Evolutionary conservation across 768 basidiomycete genomes (phyloP).

Genomic region (Mycena galericulata): DNA sequence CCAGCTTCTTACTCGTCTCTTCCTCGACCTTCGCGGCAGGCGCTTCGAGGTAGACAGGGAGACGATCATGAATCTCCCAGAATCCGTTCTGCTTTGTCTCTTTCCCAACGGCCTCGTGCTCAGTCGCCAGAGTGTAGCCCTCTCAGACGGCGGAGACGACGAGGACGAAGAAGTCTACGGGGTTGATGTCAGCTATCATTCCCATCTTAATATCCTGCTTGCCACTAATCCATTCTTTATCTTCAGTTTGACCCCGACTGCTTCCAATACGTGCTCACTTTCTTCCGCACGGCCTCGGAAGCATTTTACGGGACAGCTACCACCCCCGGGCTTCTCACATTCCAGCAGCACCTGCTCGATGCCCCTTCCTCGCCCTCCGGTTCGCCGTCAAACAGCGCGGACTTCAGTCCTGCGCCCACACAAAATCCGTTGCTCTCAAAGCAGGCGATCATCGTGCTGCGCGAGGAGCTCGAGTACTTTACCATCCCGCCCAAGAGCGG

Average conservation of each 20-base stretch:
- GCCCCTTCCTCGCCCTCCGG: slow-evolving; percentile 60
- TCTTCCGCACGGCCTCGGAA: slow-evolving; percentile 91
- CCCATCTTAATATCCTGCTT: slow-evolving; percentile 7
- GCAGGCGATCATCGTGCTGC: slow-evolving; percentile 97
- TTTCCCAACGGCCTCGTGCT: slow-evolving; percentile 98
- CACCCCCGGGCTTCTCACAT: slow-evolving; percentile 78
- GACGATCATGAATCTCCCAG: slow-evolving; percentile 97
- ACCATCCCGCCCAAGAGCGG: slow-evolving; percentile 87
- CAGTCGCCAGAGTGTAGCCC: slow-evolving; percentile 83
- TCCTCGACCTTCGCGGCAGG: slow-evolving; percentile 91
- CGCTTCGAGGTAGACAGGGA: slow-evolving; percentile 97
- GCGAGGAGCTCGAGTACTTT: slow-evolving; percentile 99
- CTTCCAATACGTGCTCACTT: slow-evolving; percentile 92
- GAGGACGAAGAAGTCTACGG: slow-evolving; percentile 95
- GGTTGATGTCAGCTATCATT: slow-evolving; percentile 81
- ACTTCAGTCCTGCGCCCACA: slow-evolving; percentile 70
- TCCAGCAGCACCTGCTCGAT: slow-evolving; percentile 85
- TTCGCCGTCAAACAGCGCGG: slow-evolving; percentile 10
- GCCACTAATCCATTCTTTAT: slow-evolving; percentile 20
- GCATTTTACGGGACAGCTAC: slow-evolving; percentile 90
- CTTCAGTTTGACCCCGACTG: slow-evolving; percentile 95
- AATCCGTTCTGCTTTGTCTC: slow-evolving; percentile 94
- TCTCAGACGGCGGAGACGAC: slow-evolving; percentile 79
- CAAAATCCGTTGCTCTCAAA: slow-evolving; percentile 95
- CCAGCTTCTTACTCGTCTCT: slow-evolving; percentile 87